These are phyloP conservation scores for Coemansia sp. DNA, from an alignment of 192 early-diverging fungal genomes.

Conservation along the genomic window DNA sequence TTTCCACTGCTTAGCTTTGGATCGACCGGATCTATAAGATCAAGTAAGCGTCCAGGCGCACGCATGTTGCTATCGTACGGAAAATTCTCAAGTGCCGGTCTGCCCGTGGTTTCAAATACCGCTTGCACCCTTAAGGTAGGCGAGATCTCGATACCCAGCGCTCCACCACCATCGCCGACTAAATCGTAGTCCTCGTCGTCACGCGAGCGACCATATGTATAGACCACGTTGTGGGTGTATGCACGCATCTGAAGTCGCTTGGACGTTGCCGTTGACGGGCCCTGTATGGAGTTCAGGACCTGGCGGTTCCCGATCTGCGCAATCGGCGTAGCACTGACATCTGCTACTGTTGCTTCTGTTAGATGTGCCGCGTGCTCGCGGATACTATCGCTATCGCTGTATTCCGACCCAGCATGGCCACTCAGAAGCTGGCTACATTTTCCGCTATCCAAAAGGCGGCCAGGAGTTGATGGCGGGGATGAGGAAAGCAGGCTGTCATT, in stretches of 20 bases:
- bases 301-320: constrained; percentile 17
- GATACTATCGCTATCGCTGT: constrained; percentile 17
- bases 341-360: background rate
- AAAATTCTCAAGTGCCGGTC: constrained; percentile 15
- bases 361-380: background rate
- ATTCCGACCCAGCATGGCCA: constrained; percentile 19
- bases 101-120: background rate
- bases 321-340: constrained; percentile 18
- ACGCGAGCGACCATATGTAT: constrained; percentile 48
- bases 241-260: constrained; percentile 46
- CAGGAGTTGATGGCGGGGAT: constrained; percentile 39
- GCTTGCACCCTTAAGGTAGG: constrained; percentile 18
- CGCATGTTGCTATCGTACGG: background rate
- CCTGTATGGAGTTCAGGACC: constrained; percentile 12
- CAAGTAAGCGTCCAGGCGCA: background rate
- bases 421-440: constrained; percentile 22
- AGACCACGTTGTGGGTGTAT: constrained; percentile 41
- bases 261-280: constrained; percentile 40
- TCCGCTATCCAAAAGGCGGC: constrained; percentile 22
- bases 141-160: constrained; percentile 14
- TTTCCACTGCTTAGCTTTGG: background rate
- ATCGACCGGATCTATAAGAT: constrained; percentile 4
- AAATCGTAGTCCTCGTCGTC: constrained; percentile 17
- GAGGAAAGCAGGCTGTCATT: constrained; percentile 31
- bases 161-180: constrained; percentile 8